Base-by-base conservation (phyloP, 495 filamentous ascomycete genomes). In the Haplographium delicatum region DNA sequence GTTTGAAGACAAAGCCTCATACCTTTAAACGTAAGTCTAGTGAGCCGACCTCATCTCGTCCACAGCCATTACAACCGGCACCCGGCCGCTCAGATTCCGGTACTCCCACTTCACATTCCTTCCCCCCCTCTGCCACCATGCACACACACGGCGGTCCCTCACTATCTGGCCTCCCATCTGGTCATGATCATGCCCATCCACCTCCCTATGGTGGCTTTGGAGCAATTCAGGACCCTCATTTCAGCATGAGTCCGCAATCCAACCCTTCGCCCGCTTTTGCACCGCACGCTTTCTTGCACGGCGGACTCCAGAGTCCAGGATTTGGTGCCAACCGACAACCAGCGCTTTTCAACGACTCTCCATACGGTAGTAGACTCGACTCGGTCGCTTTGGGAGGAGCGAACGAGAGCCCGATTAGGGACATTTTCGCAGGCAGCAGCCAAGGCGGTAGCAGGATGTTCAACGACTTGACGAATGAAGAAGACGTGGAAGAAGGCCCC, bases 1-100 rank as follows among this genome's bases (percentile, higher is more conserved):
- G 83, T 51, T 74, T 91, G 44, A 81, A 86, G 30, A 78, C 84
- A 6, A 96, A 94, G 66, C 78, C 81, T 0, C 81, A 85, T 55
- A 79, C 70, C 47, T 69, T 82, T 19, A 75, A 78, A 53, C 76
- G 79, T 27, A 83, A 83, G 51, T 70, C 69, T 0, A 58, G 47
- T 38, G 45, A 63, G 34, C 65, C 62, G n/a, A 60, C 44, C 10
- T 54, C 55, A 24, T 24, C 46, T 13, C 57, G 57, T 24, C 60
- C 60, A 6, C 53, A 48, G 33, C 50, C 50, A 35, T 40, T 63
- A 0, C 60, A 63, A 47, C 60, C 60, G 8, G 60, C 60, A 23
- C 60, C 60, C 16, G 60, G 60, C 2, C 54, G 60, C n/a, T 59
- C 60, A 5, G 60, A 59, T 23, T 59, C 60, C 22, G 56, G 60